These are phyloP conservation scores for Aspergillus felis DNA, from an alignment of 2,329 filamentous ascomycete genomes.

Conservation along the genomic window DNA sequence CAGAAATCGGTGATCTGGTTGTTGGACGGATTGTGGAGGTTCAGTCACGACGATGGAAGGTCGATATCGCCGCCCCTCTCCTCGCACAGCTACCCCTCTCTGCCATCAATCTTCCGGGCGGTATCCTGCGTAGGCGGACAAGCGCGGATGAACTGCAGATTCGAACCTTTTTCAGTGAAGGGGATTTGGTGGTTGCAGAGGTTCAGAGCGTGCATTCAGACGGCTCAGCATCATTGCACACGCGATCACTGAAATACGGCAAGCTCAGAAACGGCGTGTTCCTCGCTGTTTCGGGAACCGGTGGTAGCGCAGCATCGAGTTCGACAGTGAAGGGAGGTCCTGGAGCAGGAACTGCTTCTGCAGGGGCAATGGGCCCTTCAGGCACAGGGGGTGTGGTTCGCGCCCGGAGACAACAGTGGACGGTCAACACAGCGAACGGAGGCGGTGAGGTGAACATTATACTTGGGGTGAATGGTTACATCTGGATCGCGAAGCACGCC, in stretches of 20 bases:
- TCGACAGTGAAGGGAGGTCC: slow-evolving; percentile 29
- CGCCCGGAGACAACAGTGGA: slow-evolving; percentile 82
- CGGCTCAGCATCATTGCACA: slow-evolving; percentile 83
- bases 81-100: slow-evolving; percentile 81
- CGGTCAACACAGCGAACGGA: slow-evolving; percentile 51
- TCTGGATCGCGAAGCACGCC: slow-evolving; percentile 87
- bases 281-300: slow-evolving; percentile 72
- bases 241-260: slow-evolving; percentile 84
- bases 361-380: slow-evolving; percentile 55
- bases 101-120: slow-evolving; percentile 90
- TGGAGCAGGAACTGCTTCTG: slow-evolving; percentile 49
- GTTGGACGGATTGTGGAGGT: slow-evolving; percentile 92
- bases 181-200: slow-evolving; percentile 89
- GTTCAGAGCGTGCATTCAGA: slow-evolving; percentile 86
- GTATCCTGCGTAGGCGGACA: slow-evolving; percentile 84
- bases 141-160: slow-evolving; percentile 97
- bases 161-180: slow-evolving; percentile 93
- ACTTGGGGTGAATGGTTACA: slow-evolving; percentile 92
- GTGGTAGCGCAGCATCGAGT: slow-evolving; percentile 58
- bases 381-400: slow-evolving; percentile 75
- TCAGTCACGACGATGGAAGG: slow-evolving; percentile 89
- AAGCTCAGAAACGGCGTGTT: slow-evolving; percentile 94
- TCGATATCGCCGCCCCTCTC: slow-evolving; percentile 85
- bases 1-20: slow-evolving; percentile 93
- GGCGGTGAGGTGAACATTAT: slow-evolving; percentile 71